phyloP scores from a whole-genome alignment of 805 yeast species.

The Candida suzukii region DNA sequence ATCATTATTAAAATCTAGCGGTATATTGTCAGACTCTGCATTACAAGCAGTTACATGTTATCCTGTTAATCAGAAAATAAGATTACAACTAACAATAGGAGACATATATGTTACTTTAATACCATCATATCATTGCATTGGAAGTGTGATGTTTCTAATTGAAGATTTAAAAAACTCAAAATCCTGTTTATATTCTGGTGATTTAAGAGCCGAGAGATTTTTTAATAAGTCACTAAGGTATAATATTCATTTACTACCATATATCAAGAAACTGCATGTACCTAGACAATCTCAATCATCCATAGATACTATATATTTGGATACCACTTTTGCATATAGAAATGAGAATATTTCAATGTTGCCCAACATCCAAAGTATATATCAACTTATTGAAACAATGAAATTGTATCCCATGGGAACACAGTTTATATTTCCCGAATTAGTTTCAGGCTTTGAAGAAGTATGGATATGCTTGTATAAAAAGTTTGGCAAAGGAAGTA shows the following conservation, averaged over 20 bases:
- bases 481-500: slow-evolving; percentile 1
- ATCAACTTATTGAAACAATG: slow-evolving; percentile 5
- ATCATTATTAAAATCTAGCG: background rate
- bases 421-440: slow-evolving; percentile 6
- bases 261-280: slow-evolving; percentile 1
- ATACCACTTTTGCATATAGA: slow-evolving; percentile 14
- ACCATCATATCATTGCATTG: slow-evolving; percentile 14
- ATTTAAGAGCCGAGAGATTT: slow-evolving; percentile 8
- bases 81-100: background rate
- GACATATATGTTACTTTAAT: slow-evolving; percentile 7
- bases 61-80: background rate
- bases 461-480: slow-evolving; percentile 10
- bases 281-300: background rate
- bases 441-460: slow-evolving; percentile 13
- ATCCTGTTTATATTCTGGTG: slow-evolving; percentile 11
- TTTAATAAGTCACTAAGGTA: slow-evolving; percentile 3
- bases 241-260: slow-evolving; percentile 3
- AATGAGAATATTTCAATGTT: slow-evolving; percentile 6
- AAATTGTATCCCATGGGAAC: slow-evolving; percentile 10
- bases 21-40: background rate
- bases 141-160: slow-evolving; percentile 12
- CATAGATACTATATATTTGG: slow-evolving; percentile 10
- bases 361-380: slow-evolving; percentile 8
- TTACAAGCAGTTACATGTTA: background rate
- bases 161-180: background rate